phyloP scores from a whole-genome alignment of 1,284 basidiomycete species.

The Austroboletus niveus region DNA sequence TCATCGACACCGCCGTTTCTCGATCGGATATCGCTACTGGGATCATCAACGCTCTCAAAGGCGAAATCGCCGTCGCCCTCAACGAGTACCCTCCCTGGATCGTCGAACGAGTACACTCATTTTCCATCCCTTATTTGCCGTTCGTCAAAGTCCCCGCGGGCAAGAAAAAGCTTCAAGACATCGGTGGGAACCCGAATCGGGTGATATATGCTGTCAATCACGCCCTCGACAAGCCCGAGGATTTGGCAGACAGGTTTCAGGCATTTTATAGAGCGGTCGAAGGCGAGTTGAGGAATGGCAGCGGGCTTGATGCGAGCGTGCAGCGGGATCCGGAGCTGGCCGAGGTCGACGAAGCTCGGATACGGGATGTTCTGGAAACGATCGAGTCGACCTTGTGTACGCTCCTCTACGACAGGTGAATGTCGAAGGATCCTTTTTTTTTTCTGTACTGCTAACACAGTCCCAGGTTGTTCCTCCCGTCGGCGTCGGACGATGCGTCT shows the following conservation, averaged over 20 bases:
- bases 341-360: constrained; percentile 37
- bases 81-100: constrained; percentile 55
- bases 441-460: background rate
- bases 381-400: constrained; percentile 71
- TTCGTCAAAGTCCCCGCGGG: constrained; percentile 40
- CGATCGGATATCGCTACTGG: constrained; percentile 57
- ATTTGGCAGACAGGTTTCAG: constrained; percentile 60
- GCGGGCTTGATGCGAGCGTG: constrained; percentile 10
- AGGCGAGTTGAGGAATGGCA: constrained; percentile 44
- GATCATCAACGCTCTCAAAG: constrained; percentile 57
- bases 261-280: constrained; percentile 69
- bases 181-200: constrained; percentile 23
- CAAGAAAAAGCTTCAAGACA: constrained; percentile 33
- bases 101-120: constrained; percentile 59
- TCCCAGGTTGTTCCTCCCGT: constrained; percentile 59
- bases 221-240: constrained; percentile 23
- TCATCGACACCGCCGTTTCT: constrained; percentile 52
- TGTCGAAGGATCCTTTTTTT: background rate
- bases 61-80: constrained; percentile 54
- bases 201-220: constrained; percentile 38
- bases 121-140: constrained; percentile 49
- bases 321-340: constrained; percentile 14
- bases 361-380: constrained; percentile 60
- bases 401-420: constrained; percentile 61
- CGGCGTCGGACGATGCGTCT: constrained; percentile 73